Evolutionary conservation across 208 protist species (phyloP).

Genomic region (Trypanosoma lewisi): DNA sequence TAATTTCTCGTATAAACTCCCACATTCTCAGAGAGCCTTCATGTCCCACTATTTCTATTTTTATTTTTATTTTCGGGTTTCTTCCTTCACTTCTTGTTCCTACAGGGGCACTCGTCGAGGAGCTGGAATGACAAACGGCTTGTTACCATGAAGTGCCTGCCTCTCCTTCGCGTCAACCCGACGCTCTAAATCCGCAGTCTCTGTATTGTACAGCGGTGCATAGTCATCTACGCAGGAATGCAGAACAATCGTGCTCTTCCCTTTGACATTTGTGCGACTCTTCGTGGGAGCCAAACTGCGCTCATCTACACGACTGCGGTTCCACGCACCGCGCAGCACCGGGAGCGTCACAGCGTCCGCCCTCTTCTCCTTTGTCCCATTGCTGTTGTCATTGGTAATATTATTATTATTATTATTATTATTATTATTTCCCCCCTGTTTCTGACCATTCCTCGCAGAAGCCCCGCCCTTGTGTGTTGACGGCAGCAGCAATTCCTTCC

Average conservation of each 20-base stretch:
- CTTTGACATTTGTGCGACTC: neutral
- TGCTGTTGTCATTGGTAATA: neutral
- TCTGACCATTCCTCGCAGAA: neutral
- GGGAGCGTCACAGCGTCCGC: neutral
- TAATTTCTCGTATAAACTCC: too few species aligned
- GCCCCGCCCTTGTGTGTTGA: neutral
- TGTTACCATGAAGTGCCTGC: constrained; percentile 39
- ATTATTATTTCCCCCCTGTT: neutral
- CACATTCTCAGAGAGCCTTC: too few species aligned
- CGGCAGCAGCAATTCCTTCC: neutral
- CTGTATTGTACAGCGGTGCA: constrained; percentile 31
- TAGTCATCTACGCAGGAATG: constrained; percentile 24
- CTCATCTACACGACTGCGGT: constrained; percentile 12
- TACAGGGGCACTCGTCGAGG: constrained; percentile 5
- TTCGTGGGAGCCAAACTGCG: constrained; percentile 14
- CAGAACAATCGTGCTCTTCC: neutral
- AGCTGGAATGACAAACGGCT: constrained; percentile 43
- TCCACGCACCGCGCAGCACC: constrained; percentile 16
- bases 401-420: neutral
- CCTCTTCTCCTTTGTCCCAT: neutral
- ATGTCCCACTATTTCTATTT: too few species aligned
- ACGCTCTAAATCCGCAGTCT: constrained; percentile 31
- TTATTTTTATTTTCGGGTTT: neutral
- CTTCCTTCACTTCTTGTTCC: neutral
- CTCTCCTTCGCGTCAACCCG: constrained; percentile 46